Base-by-base conservation (phyloP, 371 early-diverging fungal species). In the Choanephora cucurbitarum region DNA sequence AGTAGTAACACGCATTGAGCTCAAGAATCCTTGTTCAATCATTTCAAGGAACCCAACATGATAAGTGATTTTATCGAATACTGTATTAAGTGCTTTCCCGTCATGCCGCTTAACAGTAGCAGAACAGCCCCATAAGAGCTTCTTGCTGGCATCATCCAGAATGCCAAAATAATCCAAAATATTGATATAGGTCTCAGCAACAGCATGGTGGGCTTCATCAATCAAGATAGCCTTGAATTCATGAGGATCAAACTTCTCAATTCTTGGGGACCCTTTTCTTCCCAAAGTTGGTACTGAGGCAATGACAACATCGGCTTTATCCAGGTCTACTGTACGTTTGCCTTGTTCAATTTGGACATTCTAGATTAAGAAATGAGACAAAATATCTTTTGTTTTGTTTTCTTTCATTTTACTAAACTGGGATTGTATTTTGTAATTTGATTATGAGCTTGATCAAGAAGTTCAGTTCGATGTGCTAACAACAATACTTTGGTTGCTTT, bases 121-220 rank as follows among this genome's bases (percentile, higher is more conserved):
- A 14, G 96, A 93, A 54, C 95, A 96, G 0, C 97, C 97, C 91
- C 95, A 96, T 8, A 94, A 64, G 37, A 88, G 79, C 0, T 88
- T 81, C 18, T 83, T 79, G 0, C 81, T 77, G 2, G 76, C 65
- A 1, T 51, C 44, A 0, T 72, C 62, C 24, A 59, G 24, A 1
- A 74, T 77, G 5, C 79, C 73, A 60, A 97, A 93, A 66, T 93
- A 83, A 1, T 82, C 62, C 31, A 97, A 50, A 18, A 96, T 83
- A 14, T 85, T 73, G 9, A 50, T 44, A 60, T 96, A 97, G 2
- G 87, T 79, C 0, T 70, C 58, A 14, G 96, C 92, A 0, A 92
- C 81, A 1, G 94, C 92, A 64, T 97, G 97, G 58, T 97, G 97
- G 0, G 95, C 97, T 83, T 93, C 93, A 66, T 92, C 97, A 44